Percentiles rank a stretch among this genome's conserved stretches.
Conservation (phyloP, 1,139 yeast genomes). For the Candida mesenterica region DNA sequence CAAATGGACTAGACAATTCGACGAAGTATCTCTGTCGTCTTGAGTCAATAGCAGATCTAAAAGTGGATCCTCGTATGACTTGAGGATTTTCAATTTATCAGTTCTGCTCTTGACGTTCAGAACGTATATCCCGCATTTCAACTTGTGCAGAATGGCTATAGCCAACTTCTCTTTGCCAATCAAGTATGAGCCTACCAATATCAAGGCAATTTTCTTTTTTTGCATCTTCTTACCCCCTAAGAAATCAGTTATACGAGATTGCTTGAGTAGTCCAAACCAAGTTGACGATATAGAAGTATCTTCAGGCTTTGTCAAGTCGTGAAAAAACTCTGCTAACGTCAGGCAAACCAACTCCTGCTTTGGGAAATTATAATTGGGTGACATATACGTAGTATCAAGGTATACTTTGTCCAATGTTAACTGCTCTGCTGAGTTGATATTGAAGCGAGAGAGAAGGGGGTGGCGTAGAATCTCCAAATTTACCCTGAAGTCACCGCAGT, state of each 20-base stretch:
- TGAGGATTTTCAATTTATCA: slow-evolving; percentile 43
- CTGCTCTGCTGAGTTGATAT: slow-evolving; percentile 20
- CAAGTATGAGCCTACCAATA: slow-evolving; percentile 84
- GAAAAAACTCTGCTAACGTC: slow-evolving; percentile 55
- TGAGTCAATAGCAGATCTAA: slow-evolving; percentile 30
- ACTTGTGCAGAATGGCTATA: slow-evolving; percentile 56
- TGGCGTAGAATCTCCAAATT: slow-evolving; percentile 42
- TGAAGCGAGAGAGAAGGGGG: slow-evolving; percentile 30
- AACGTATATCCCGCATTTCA: slow-evolving; percentile 47
- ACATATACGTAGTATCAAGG: slow-evolving; percentile 84
- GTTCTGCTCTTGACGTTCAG: slow-evolving; percentile 53
- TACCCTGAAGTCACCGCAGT: slow-evolving; percentile 93
- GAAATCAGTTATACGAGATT: slow-evolving; percentile 48
- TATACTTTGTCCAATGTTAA: slow-evolving; percentile 52
- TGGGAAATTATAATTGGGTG: slow-evolving; percentile 75
- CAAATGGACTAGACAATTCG: slow-evolving; percentile 66
- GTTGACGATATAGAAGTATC: slow-evolving; percentile 26
- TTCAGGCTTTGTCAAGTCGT: slow-evolving; percentile 28
- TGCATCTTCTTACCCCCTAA: slow-evolving; percentile 16
- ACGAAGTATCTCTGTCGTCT: slow-evolving; percentile 31
- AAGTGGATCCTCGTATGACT: slow-evolving; percentile 32
- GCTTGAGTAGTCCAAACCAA: slow-evolving; percentile 40
- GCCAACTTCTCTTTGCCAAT: slow-evolving; percentile 92
- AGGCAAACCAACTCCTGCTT: slow-evolving; percentile 67
- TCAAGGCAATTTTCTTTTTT: slow-evolving; percentile 46